Percentiles rank a stretch among this genome's conserved stretches.
Conservation (phyloP, 2,329 filamentous ascomycete genomes). For the Mariannaea elegans region DNA sequence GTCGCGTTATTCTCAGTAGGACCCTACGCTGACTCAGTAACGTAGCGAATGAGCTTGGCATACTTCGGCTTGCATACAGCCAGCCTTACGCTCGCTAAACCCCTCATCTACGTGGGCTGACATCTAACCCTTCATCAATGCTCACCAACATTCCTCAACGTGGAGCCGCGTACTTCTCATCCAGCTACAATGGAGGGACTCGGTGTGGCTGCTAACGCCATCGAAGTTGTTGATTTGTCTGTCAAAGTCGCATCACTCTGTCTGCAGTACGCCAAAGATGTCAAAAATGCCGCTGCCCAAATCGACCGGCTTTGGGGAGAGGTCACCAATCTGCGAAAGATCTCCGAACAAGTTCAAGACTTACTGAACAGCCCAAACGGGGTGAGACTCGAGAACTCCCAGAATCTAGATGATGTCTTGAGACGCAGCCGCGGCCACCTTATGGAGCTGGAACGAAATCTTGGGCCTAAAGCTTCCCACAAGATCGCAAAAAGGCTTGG, state of each 20-base stretch:
- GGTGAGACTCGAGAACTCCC: not conserved
- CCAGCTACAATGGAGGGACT: slow-evolving; percentile 25
- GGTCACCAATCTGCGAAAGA: not conserved
- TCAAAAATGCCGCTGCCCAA: too few species aligned
- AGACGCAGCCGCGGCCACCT: not conserved
- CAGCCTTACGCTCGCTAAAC: too few species aligned
- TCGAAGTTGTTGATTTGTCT: slow-evolving; percentile 25
- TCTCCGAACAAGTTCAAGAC: not conserved
- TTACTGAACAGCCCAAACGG: not conserved
- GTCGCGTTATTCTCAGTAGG: too few species aligned
- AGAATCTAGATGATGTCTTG: not conserved
- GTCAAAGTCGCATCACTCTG: slow-evolving; percentile 9
- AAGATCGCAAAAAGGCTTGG: not conserved
- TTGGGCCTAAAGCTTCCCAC: not conserved
- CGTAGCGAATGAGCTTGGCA: too few species aligned
- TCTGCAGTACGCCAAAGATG: slow-evolving; percentile 3
- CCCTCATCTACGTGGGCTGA: too few species aligned
- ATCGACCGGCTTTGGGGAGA: not conserved
- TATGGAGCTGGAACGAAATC: not conserved
- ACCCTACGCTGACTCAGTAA: too few species aligned
- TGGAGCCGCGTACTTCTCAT: too few species aligned
- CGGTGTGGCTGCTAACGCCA: slow-evolving; percentile 1
- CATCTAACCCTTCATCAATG: too few species aligned
- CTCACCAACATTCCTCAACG: too few species aligned
- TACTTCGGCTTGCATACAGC: too few species aligned